These are phyloP conservation scores for Cryphonectria naterciae DNA, from an alignment of 2,329 filamentous ascomycete genomes.

Conservation along the genomic window DNA sequence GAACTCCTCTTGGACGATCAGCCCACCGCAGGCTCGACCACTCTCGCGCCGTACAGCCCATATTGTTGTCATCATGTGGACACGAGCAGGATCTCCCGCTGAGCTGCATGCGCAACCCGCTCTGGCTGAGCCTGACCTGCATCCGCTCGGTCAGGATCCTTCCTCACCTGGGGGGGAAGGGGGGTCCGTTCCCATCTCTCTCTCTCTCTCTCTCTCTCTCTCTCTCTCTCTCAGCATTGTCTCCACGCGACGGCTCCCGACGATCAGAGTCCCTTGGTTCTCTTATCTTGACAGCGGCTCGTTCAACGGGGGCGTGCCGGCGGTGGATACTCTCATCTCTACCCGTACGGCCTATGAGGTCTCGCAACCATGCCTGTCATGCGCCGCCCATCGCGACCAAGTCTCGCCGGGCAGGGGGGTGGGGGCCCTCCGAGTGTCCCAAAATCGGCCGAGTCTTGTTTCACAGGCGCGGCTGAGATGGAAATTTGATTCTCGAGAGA, in stretches of 20 bases:
- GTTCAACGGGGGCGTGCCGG: conserved; percentile 23
- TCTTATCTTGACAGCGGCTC: background rate
- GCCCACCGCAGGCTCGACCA: background rate
- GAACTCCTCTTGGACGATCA: background rate
- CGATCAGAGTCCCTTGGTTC: background rate
- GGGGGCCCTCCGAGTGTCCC: background rate
- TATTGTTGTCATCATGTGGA: background rate
- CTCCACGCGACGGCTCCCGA: background rate
- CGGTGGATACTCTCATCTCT: conserved; percentile 22
- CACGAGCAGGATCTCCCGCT: background rate
- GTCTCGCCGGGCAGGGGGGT: conserved; percentile 16
- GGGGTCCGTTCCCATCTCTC: no score
- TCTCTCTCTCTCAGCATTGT: background rate
- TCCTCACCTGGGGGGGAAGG: background rate
- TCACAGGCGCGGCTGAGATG: conserved; percentile 16
- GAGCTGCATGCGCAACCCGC: background rate
- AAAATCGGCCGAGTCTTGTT: conserved; percentile 11
- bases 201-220: background rate
- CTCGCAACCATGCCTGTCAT: conserved; percentile 19
- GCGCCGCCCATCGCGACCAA: background rate
- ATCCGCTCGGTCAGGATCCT: conserved; percentile 5
- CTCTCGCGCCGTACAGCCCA: background rate
- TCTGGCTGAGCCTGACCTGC: background rate
- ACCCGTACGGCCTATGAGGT: conserved; percentile 24
- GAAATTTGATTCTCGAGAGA: background rate